Conservation (phyloP, 257 asterid genomes). For the Fraxinus cuspidata region DNA sequence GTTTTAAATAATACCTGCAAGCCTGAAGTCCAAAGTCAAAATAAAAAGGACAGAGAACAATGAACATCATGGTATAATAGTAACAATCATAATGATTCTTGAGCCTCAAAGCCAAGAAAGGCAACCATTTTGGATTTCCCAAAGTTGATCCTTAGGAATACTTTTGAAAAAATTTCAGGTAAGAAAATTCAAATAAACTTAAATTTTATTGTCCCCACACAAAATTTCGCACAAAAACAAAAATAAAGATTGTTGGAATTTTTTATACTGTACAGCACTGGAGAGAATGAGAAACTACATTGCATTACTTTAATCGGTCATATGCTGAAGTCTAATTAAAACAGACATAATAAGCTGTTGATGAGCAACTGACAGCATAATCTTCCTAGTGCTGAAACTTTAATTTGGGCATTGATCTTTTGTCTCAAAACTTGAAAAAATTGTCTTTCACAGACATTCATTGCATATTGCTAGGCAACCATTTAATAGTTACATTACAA, state of each 20-base stretch:
- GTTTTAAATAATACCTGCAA: constrained; percentile 91
- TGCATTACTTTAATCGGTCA: background rate
- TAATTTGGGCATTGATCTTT: background rate
- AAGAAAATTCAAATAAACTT: background rate
- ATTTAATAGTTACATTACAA: background rate
- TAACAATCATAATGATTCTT: background rate
- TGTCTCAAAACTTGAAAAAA: background rate
- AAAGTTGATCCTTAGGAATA: background rate
- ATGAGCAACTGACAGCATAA: background rate
- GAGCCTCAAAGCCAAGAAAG: background rate
- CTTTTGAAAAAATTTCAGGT: background rate
- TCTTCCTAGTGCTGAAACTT: background rate
- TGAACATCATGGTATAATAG: background rate
- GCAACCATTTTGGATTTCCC: background rate
- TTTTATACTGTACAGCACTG: background rate
- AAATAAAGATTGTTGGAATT: background rate
- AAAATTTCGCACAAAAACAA: background rate
- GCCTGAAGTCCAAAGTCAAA: constrained; percentile 47
- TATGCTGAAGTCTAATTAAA: background rate
- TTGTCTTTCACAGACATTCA: background rate
- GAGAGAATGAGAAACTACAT: background rate
- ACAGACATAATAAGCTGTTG: background rate
- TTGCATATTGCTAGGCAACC: background rate
- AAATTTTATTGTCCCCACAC: background rate
- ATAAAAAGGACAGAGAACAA: constrained; percentile 15